phyloP scores from a whole-genome alignment of 1,139 yeast genomes.

The Geotrichum bryndzae region DNA sequence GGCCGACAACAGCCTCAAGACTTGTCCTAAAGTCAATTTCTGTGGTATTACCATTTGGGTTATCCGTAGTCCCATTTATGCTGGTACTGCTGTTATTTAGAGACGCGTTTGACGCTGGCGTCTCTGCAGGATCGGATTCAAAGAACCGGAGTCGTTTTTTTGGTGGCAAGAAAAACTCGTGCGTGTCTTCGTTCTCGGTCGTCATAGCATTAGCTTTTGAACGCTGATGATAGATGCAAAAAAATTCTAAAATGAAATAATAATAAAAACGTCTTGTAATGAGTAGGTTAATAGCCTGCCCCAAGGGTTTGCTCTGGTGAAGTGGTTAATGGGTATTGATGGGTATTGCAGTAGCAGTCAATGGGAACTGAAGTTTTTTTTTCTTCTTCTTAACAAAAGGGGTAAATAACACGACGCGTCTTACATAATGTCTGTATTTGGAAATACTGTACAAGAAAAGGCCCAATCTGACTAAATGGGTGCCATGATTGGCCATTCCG shows the following conservation, averaged over 20 bases:
- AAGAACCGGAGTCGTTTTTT: background rate
- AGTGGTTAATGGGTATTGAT: too few relatives aligned
- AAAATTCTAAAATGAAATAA: background rate
- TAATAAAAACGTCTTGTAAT: background rate
- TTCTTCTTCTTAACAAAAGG: too few relatives aligned
- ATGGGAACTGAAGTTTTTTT: too few relatives aligned
- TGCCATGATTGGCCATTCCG: too few relatives aligned
- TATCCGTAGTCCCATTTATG: background rate
- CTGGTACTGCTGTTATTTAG: background rate
- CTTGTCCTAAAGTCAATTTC: constrained; percentile 18
- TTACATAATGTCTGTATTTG: too few relatives aligned
- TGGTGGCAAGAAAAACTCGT: background rate
- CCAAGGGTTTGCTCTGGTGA: too few relatives aligned
- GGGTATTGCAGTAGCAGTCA: too few relatives aligned
- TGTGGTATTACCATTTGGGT: background rate
- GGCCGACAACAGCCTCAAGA: constrained; percentile 28
- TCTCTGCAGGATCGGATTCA: background rate
- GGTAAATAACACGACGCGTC: too few relatives aligned
- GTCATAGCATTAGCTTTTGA: background rate
- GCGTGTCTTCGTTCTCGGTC: background rate
- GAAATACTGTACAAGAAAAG: too few relatives aligned
- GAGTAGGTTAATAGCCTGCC: background rate
- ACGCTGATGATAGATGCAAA: background rate
- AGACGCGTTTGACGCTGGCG: background rate
- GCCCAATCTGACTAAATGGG: too few relatives aligned